Evolutionary conservation across 257 asterid species (phyloP).

Genomic region (Gardenia jasminoides): DNA sequence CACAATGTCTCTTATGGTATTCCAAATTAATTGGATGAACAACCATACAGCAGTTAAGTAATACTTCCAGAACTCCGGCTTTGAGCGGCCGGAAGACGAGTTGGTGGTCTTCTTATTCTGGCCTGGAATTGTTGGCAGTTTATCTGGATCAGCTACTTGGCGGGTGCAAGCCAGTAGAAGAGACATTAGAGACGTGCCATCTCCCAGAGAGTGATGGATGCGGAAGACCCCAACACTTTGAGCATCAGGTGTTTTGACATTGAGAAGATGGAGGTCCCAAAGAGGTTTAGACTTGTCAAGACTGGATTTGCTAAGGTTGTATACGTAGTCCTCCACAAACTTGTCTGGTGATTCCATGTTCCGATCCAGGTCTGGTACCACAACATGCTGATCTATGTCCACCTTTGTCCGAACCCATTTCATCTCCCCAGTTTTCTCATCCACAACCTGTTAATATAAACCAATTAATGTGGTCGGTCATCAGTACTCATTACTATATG

Average conservation of each 20-base stretch:
- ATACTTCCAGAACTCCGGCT: background rate
- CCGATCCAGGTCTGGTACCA: conserved; percentile 17
- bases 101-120: background rate
- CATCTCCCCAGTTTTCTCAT: conserved; percentile 25
- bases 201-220: conserved; percentile 41
- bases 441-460: conserved; percentile 21
- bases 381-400: conserved; percentile 31
- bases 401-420: conserved; percentile 37
- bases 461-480: background rate
- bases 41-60: conserved; percentile 11
- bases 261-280: conserved; percentile 44
- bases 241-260: conserved; percentile 24
- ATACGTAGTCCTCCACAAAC: conserved; percentile 34
- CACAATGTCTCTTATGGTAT: conserved; percentile 26
- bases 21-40: conserved; percentile 17
- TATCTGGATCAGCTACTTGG: conserved; percentile 26
- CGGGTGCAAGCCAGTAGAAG: conserved; percentile 35
- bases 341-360: conserved; percentile 23
- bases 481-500: background rate
- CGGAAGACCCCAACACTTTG: conserved; percentile 29
- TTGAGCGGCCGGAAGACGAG: background rate
- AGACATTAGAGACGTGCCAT: conserved; percentile 35
- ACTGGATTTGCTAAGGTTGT: conserved; percentile 29
- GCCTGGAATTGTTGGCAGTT: conserved; percentile 24
- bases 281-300: conserved; percentile 36